Percentiles rank a stretch among this genome's conserved stretches.
These are phyloP conservation scores for Suillus subluteus DNA, from an alignment of 768 basidiomycete genomes.

Conservation along the genomic window DNA sequence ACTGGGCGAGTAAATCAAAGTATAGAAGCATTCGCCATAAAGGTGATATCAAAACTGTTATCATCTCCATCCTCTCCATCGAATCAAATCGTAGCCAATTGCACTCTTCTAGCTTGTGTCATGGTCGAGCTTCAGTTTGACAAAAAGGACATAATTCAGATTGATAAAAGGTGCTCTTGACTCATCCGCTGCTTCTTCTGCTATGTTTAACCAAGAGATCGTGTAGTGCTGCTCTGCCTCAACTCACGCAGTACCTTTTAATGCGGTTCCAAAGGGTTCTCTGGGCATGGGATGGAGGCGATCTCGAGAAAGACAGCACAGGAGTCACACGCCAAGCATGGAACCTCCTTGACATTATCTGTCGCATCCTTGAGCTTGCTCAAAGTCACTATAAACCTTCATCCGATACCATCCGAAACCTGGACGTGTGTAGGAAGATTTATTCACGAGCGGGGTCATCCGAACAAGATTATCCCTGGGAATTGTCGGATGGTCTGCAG, in stretches of 20 bases:
- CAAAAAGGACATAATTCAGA: neutral
- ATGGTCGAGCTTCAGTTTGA: neutral
- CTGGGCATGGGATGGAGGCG: no score
- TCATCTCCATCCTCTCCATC: neutral
- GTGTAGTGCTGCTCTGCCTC: neutral
- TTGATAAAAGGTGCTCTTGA: neutral
- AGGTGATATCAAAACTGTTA: neutral
- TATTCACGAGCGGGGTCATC: neutral
- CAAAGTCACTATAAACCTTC: rapidly evolving
- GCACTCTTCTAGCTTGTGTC: neutral
- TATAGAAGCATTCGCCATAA: neutral
- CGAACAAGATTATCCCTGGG: neutral
- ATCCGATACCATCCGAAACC: neutral
- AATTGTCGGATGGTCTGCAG: neutral
- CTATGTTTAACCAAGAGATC: neutral
- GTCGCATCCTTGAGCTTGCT: neutral
- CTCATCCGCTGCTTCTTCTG: neutral
- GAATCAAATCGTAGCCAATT: neutral
- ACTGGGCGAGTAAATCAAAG: neutral
- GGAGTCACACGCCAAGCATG: neutral
- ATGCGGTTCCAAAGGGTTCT: no score
- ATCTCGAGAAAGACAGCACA: neutral
- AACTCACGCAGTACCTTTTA: neutral
- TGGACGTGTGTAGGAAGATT: neutral
- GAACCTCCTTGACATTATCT: neutral